Conservation (phyloP, 345 rosid genomes). For the Eucalyptus polyanthemos region DNA sequence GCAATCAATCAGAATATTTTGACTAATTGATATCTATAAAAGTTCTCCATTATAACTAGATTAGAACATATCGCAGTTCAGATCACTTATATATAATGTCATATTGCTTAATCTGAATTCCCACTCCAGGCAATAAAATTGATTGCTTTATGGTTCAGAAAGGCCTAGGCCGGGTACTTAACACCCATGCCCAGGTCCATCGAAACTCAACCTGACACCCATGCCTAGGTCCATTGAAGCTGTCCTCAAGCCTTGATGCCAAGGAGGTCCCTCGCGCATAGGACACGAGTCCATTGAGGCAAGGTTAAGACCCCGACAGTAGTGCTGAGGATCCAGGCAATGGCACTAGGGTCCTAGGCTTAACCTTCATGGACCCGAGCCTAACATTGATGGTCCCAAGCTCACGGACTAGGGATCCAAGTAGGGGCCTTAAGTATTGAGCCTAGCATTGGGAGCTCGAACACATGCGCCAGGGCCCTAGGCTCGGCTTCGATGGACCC, state of each 20-base stretch:
- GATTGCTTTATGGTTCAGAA: no score
- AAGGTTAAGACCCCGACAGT: neutral
- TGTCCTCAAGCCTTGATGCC: neutral
- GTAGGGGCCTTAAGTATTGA: neutral
- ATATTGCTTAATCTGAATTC: no score
- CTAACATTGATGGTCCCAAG: neutral
- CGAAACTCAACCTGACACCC: rapidly evolving
- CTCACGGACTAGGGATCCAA: neutral
- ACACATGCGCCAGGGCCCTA: rapidly evolving
- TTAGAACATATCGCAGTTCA: no score
- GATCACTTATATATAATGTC: no score
- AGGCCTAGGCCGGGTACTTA: neutral
- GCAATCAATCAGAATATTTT: no score
- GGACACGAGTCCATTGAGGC: neutral
- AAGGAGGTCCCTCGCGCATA: neutral
- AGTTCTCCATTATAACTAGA: no score
- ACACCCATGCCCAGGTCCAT: no score
- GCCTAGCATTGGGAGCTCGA: neutral
- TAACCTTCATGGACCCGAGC: neutral
- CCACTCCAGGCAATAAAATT: no score
- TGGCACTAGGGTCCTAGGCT: no score
- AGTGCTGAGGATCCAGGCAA: neutral
- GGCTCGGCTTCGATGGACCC: neutral
- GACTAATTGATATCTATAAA: no score
- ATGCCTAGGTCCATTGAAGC: neutral